A percentile compares a stretch with the other conserved stretches of the same genome.
phyloP scores from a whole-genome alignment of 768 basidiomycete species.

The Tulasnella sp. region DNA sequence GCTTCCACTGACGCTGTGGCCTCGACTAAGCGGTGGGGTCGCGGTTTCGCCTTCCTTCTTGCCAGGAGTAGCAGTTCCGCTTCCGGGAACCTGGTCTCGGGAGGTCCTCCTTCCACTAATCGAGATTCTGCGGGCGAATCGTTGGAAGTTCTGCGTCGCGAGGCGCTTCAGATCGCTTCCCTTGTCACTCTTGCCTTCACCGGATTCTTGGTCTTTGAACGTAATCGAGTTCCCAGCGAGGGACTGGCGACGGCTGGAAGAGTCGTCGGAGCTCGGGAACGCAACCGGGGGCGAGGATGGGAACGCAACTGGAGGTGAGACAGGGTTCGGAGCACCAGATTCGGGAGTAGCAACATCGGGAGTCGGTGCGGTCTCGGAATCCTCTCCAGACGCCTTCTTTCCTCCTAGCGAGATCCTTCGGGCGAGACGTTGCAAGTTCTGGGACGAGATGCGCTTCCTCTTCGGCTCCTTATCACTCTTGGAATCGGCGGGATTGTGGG shows the following conservation, averaged over 20 bases:
- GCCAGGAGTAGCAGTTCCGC: neutral
- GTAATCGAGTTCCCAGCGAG: slow-evolving; percentile 7
- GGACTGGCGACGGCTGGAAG: slow-evolving; percentile 30
- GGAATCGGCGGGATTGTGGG: neutral
- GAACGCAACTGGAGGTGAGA: slow-evolving; percentile 4
- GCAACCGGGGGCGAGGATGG: slow-evolving; percentile 17
- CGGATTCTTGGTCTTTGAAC: slow-evolving; percentile 19
- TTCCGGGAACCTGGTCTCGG: neutral
- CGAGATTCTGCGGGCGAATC: slow-evolving; percentile 70
- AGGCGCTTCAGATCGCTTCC: slow-evolving; percentile 77
- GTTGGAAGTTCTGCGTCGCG: slow-evolving; percentile 77
- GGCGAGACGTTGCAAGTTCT: slow-evolving; percentile 76
- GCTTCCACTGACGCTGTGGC: slow-evolving; percentile 10
- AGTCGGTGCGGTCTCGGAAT: neutral
- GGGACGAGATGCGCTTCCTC: slow-evolving; percentile 74
- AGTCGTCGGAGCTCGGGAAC: slow-evolving; percentile 35
- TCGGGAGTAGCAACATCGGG: neutral
- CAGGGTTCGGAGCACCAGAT: neutral
- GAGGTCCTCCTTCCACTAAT: slow-evolving; percentile 43
- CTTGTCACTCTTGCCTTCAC: slow-evolving; percentile 41
- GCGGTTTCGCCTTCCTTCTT: neutral
- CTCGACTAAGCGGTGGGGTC: neutral
- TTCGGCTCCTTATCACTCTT: slow-evolving; percentile 64
- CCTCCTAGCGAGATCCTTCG: slow-evolving; percentile 63
- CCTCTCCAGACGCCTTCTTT: slow-evolving; percentile 30